Base-by-base conservation (phyloP, 108 stramenopile species). In the Skeletonema costatum region DNA sequence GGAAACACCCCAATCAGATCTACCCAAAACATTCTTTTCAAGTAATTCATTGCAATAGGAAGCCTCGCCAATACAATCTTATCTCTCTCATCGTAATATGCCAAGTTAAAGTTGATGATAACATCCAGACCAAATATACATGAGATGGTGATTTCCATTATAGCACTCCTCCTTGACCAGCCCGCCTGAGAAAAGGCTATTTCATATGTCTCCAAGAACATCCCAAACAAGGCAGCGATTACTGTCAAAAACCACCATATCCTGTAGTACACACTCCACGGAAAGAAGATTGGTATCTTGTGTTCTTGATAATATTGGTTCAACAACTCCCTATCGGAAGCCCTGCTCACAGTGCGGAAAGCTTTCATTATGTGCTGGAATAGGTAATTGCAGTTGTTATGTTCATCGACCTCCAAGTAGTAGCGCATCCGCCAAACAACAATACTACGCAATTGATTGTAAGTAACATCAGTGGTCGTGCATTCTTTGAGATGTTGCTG, bases 1-100 rank as follows among this genome's bases (percentile, higher is more conserved):
- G 89, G 89, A 48, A 90, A 83, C 13, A 90, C 85, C 21, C 87
- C 87, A 1, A 87, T 32, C 2, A 88, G 19, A 69, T 90, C 89
- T 17, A 88, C 65, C 83, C 84, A 87, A 70, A 90, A 87, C 83
- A 74, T 82, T 25, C 39, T 2, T 36, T 59, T 56, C 58, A 62
- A 9, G 46, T 85, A 85, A 16, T 71, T 44, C 32, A 32, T 48
- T 29, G 61, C 60, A 59, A 85, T 85, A 38, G 38, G 32, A 14
- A 25, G 9, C 48, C 77, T 42, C 21, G 76, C 77, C 46, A 53
- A 82, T 1, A 85, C 64, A n/a, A 85, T 44, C 39, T 67, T 35
- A 36, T 68, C 68, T 13, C 41, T 14, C 4, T 85, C 63, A 35
- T 85, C 59, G 67, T 77, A 82, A 38, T 53, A 74, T 17, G 85